Conservation (phyloP, 257 asterid genomes). For the Penstemon davidsonii region DNA sequence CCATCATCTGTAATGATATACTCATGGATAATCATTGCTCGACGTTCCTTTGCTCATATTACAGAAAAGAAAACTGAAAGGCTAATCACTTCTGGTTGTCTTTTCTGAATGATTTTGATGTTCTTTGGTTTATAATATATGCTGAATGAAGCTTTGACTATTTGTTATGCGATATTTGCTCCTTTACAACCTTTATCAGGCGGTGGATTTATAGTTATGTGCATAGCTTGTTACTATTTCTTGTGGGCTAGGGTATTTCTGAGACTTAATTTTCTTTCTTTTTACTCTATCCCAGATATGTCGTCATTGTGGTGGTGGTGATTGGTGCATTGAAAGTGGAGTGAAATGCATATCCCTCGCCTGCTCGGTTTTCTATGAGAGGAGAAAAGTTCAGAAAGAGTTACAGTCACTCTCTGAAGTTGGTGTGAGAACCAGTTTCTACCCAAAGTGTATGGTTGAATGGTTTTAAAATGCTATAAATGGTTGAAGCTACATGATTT, state of each 20-base stretch:
- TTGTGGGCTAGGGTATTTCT: background rate
- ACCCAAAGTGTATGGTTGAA: conserved; percentile 73
- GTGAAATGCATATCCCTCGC: conserved; percentile 87
- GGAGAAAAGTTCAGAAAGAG: conserved; percentile 83
- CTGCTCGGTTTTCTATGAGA: conserved; percentile 81
- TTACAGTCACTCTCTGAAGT: conserved; percentile 64
- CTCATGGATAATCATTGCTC: background rate
- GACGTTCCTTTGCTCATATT: background rate
- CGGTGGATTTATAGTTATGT: background rate
- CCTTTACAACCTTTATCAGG: background rate
- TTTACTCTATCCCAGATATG: conserved; percentile 58
- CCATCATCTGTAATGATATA: background rate
- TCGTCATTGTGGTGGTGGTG: conserved; percentile 96
- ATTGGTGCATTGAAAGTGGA: conserved; percentile 80
- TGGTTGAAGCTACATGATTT: no score
- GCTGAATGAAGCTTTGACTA: background rate
- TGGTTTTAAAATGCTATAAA: conserved; percentile 51
- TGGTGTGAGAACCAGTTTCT: conserved; percentile 57
- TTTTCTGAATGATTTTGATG: background rate
- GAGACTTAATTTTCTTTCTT: background rate
- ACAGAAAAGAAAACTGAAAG: background rate
- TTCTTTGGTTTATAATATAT: background rate
- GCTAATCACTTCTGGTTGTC: background rate
- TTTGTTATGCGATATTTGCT: background rate
- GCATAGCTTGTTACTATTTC: background rate